Evolutionary conservation across 306 rosid genomes (phyloP), one percentile per base, ranked within the genome.

Genomic region (Psophocarpus tetragonolobus): DNA sequence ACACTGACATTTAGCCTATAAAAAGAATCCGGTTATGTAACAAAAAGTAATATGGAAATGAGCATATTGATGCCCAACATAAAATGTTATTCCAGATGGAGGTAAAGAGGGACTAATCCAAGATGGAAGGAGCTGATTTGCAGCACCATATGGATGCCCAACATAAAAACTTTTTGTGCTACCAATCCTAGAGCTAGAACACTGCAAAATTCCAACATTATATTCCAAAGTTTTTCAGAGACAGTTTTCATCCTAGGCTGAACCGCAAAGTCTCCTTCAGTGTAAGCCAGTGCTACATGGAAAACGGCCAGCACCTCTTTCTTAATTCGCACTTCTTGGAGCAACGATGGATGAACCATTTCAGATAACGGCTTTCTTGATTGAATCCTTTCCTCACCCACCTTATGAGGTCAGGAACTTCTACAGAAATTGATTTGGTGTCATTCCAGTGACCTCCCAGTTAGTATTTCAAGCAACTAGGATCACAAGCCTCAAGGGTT

Each of bases 371-470:
- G 57, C 86, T 90, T 53, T 93, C 97, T 71, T 93, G 97, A 85
- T 93, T 96, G n/a, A 96, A 96, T 7, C 99, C 98, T 73, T 87
- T 88, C 45, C 92, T 85, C n/a, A 96, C 96, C 97, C 94, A 96
- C 70, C 92, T 90, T 33, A 91, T 98, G n/a, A 96, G 54, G 68
- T 96, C 99, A 1, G 90, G 88, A 3, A 93, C 74, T 84, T 96
- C 99, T 39, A 77, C 9, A 0, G 98, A 91, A 32, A 90, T 89
- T n/a, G 99, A 96, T 10, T 94, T 80, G 11, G 89, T 86, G 2
- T 2, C 88, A 85, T 68, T 96, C 98, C 4, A 98, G 97, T 3
- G 96, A 86, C 74, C 88, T 96, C 3, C 99, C 99, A 0, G 99
- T 96, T 21, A 96, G 87, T 48, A 96, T 36, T 84, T 96, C 99